Evolutionary conservation across 1,139 yeast genomes (phyloP).

Genomic region (Debaryomyces singareniensis): DNA sequence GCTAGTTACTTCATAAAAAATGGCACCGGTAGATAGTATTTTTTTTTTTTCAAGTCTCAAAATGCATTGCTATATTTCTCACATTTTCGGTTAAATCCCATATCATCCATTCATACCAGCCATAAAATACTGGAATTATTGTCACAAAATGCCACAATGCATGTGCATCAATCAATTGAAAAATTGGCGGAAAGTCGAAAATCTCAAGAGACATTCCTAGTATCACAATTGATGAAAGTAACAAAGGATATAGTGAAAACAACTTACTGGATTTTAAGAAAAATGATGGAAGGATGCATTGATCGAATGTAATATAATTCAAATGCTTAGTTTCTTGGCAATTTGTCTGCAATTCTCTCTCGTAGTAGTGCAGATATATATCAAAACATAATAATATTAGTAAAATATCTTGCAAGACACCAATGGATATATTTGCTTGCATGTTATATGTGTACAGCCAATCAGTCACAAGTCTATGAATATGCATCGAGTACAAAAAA

Average conservation of each 20-base stretch:
- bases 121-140: constrained; percentile 49
- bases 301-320: constrained; percentile 17
- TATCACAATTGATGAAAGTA: constrained; percentile 46
- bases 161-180: constrained; percentile 81
- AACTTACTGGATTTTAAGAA: constrained; percentile 33
- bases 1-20: constrained; percentile 6
- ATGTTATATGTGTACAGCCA: constrained; percentile 95
- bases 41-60: constrained; percentile 8
- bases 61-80: constrained; percentile 12
- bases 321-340: constrained; percentile 16
- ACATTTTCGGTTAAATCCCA: constrained; percentile 41
- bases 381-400: constrained; percentile 26
- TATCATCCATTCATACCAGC: constrained; percentile 45
- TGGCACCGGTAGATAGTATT: too few species aligned
- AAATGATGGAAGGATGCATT: constrained; percentile 26
- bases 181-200: constrained; percentile 76
- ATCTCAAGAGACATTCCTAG: constrained; percentile 82
- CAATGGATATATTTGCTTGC: constrained; percentile 80
- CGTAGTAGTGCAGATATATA: constrained; percentile 24
- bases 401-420: constrained; percentile 62
- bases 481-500: constrained; percentile 53
- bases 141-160: constrained; percentile 88
- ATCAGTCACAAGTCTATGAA: constrained; percentile 57
- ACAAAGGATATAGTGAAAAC: constrained; percentile 35
- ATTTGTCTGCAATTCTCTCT: constrained; percentile 12